phyloP scores from a whole-genome alignment of 1,139 yeast species.

The Suhomyces atakaporum region DNA sequence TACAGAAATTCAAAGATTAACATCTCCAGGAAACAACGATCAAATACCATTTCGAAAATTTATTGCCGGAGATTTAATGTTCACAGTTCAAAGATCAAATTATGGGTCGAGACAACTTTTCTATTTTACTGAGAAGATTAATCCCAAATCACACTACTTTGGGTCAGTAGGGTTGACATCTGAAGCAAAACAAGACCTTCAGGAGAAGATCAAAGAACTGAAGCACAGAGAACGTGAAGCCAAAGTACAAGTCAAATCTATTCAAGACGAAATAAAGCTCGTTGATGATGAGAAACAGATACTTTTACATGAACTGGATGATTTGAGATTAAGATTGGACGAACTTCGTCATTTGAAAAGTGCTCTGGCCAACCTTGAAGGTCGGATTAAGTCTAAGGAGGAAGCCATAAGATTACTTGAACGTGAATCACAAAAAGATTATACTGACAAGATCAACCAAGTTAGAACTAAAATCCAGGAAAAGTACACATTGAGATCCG shows the following conservation, averaged over 20 bases:
- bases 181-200: slow-evolving; percentile 28
- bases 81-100: slow-evolving; percentile 52
- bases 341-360: slow-evolving; percentile 17
- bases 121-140: slow-evolving; percentile 39
- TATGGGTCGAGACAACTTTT: slow-evolving; percentile 59
- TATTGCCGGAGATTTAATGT: slow-evolving; percentile 59
- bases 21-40: slow-evolving; percentile 36
- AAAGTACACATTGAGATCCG: slow-evolving; percentile 25
- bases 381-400: slow-evolving; percentile 22
- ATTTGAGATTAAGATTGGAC: slow-evolving; percentile 25
- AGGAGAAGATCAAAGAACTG: slow-evolving; percentile 20
- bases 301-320: slow-evolving; percentile 17
- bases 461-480: slow-evolving; percentile 27
- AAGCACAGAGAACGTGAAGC: slow-evolving; percentile 22
- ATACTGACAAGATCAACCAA: slow-evolving; percentile 28
- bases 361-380: slow-evolving; percentile 14
- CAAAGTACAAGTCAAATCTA: slow-evolving; percentile 15
- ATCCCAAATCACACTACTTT: slow-evolving; percentile 35
- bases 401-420: slow-evolving; percentile 29
- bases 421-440: slow-evolving; percentile 30
- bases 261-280: slow-evolving; percentile 12
- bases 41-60: slow-evolving; percentile 53
- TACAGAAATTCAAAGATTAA: slow-evolving; percentile 40
- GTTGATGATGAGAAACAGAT: slow-evolving; percentile 11
- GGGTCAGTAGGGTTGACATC: slow-evolving; percentile 47